Conservation (phyloP, 805 yeast genomes). For the Myxozyma melibiosi region DNA sequence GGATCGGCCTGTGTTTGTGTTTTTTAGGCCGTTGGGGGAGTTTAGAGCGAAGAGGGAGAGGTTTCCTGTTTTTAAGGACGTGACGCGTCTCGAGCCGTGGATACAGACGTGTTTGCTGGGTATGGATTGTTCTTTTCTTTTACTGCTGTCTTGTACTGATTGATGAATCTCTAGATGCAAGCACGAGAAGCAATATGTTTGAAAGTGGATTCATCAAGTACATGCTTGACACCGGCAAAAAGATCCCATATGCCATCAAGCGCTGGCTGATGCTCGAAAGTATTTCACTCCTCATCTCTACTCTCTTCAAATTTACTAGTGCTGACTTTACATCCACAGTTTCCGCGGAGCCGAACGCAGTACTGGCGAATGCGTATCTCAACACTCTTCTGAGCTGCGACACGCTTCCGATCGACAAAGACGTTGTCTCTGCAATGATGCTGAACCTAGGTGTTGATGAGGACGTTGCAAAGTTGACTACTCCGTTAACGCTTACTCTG, state of each 20-base stretch:
- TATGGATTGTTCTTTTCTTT: background rate
- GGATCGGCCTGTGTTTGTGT: background rate
- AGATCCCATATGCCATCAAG: constrained; percentile 4
- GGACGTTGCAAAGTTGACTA: background rate
- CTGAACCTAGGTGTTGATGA: constrained; percentile 7
- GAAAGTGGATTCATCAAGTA: constrained; percentile 14
- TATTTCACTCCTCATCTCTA: background rate
- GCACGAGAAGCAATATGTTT: constrained; percentile 10
- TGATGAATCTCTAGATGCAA: background rate
- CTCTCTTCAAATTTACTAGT: background rate
- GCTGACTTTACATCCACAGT: background rate
- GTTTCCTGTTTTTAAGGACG: background rate
- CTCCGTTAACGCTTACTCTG: background rate
- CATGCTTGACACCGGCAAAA: constrained; percentile 12
- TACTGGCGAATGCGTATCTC: constrained; percentile 7
- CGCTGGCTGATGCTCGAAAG: constrained; percentile 18
- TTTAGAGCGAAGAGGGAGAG: background rate
- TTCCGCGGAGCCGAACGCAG: constrained; percentile 19
- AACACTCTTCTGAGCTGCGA: background rate
- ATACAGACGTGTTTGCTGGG: background rate
- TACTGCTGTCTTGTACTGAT: background rate
- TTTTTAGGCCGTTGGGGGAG: constrained; percentile 4
- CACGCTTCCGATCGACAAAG: background rate
- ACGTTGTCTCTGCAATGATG: background rate
- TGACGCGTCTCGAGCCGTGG: no score